A percentile compares a stretch with the other conserved stretches of the same genome.
Evolutionary conservation across 2,329 filamentous ascomycete genomes (phyloP).

Genomic region (Penicillium sp.): DNA sequence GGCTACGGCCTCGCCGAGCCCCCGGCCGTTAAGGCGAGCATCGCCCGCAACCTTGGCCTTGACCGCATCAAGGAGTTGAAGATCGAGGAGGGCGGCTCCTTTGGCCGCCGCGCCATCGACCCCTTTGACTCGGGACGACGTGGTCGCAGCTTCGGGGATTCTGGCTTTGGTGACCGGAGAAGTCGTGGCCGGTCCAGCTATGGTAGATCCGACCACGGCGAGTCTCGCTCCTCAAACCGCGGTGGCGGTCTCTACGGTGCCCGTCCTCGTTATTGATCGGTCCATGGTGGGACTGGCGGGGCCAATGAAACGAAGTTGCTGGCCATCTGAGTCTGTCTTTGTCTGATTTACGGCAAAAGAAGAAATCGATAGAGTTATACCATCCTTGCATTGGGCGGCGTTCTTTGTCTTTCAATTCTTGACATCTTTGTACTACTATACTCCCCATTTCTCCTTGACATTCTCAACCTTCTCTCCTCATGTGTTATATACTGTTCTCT

Average conservation of each 20-base stretch:
- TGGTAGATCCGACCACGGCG: constrained; percentile 2
- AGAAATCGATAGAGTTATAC: constrained; percentile 20
- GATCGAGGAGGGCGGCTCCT: constrained; percentile 8
- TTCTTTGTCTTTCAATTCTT: constrained; percentile 21
- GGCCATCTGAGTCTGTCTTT: constrained; percentile 4
- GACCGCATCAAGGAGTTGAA: constrained; percentile 29
- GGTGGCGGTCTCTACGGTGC: not conserved
- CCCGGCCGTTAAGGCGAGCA: constrained; percentile 32
- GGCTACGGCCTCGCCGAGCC: constrained; percentile 51
- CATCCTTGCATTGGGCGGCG: constrained; percentile 33
- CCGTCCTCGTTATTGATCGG: constrained; percentile 15
- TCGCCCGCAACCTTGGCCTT: constrained; percentile 36
- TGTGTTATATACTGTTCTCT: constrained; percentile 18
- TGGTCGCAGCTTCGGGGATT: constrained; percentile 7
- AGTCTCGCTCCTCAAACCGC: constrained; percentile 7
- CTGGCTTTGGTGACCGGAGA: constrained; percentile 1
- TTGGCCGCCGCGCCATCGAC: constrained; percentile 1
- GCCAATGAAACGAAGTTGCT: not conserved
- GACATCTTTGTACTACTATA: constrained; percentile 23
- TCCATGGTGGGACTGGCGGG: not conserved
- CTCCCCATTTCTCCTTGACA: constrained; percentile 11
- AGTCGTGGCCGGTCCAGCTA: constrained; percentile 4
- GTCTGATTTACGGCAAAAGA: constrained; percentile 4
- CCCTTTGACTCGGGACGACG: not conserved
- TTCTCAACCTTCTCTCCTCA: constrained; percentile 26